phyloP scores from a whole-genome alignment of 2,329 filamentous ascomycete species.

The Aspergillus terreus region DNA sequence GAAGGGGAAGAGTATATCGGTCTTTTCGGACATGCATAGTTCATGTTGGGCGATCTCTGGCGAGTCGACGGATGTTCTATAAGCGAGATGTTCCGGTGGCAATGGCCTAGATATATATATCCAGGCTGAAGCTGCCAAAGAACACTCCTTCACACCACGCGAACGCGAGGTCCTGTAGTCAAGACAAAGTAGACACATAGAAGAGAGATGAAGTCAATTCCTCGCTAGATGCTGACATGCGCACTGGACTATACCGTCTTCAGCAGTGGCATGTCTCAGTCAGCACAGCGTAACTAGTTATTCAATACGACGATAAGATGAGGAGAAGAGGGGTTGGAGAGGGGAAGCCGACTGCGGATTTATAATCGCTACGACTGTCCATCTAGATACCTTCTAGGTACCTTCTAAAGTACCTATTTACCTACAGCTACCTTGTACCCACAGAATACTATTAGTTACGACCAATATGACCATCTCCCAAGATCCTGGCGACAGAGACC shows the following conservation, averaged over 20 bases:
- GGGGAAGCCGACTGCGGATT: too few relatives aligned
- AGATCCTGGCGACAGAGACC: conserved; percentile 11
- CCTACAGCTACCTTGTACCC: background rate
- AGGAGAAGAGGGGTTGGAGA: too few relatives aligned
- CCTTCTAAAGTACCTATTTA: background rate
- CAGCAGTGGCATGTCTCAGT: too few relatives aligned
- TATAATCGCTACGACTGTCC: background rate
- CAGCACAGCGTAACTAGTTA: too few relatives aligned
- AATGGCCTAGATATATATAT: background rate
- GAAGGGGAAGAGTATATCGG: background rate
- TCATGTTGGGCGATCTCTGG: background rate
- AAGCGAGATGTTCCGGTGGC: background rate
- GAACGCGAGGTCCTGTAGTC: too few relatives aligned
- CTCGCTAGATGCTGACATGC: too few relatives aligned
- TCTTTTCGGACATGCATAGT: background rate
- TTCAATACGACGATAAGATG: too few relatives aligned
- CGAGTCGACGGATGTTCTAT: background rate
- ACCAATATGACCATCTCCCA: conserved; percentile 4
- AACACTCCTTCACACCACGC: too few relatives aligned
- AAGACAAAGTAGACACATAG: too few relatives aligned
- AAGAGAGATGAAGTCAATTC: too few relatives aligned
- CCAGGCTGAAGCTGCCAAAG: too few relatives aligned
- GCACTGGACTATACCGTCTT: too few relatives aligned
- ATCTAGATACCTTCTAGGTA: background rate
- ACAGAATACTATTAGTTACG: background rate